A percentile compares a stretch with the other conserved stretches of the same genome.
phyloP scores from a whole-genome alignment of 1,284 basidiomycete species.

The Ceraceosorus bombacis region DNA sequence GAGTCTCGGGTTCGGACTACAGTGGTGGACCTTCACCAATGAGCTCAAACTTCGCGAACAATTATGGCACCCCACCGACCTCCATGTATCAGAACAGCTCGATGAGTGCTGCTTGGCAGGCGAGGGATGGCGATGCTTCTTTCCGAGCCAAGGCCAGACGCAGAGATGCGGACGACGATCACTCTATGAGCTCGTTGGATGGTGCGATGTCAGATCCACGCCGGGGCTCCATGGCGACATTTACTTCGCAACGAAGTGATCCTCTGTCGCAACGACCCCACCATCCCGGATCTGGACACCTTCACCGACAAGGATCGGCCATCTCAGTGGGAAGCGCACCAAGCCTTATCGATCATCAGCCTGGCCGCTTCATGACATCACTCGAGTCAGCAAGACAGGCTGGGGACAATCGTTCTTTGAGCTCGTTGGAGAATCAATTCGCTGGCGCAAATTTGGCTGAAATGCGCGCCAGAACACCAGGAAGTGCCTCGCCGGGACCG shows the following conservation, averaged over 20 bases:
- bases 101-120: background rate
- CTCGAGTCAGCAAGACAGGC: conserved; percentile 27
- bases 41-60: background rate
- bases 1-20: background rate
- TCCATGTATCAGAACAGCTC: background rate
- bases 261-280: conserved; percentile 28
- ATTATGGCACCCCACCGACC: background rate
- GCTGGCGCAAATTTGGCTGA: conserved; percentile 41
- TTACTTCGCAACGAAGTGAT: conserved; percentile 37
- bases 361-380: conserved; percentile 23
- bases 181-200: conserved; percentile 33
- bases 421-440: conserved; percentile 39
- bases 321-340: conserved; percentile 16
- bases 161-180: conserved; percentile 31
- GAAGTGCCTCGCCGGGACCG: conserved; percentile 32
- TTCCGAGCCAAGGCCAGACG: conserved; percentile 11
- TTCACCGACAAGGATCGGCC: conserved; percentile 12
- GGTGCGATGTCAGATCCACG: conserved; percentile 24
- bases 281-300: conserved; percentile 11
- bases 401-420: conserved; percentile 27
- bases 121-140: background rate
- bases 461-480: conserved; percentile 19
- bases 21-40: background rate
- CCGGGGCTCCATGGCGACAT: conserved; percentile 35
- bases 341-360: conserved; percentile 20